Conservation (phyloP, 2,329 filamentous ascomycete genomes). For the Stromatinia cepivora region DNA sequence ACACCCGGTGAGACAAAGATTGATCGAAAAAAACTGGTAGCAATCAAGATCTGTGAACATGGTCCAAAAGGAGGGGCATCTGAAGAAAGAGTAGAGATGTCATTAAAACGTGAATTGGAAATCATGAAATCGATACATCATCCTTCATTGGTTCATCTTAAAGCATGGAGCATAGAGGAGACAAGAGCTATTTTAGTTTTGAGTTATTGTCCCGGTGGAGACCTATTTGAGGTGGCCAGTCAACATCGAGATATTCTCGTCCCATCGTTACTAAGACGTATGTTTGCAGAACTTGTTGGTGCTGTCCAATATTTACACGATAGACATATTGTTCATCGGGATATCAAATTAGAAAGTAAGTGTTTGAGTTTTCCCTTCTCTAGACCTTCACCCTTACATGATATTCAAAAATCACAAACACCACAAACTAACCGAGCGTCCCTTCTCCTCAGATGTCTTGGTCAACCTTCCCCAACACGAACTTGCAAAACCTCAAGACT, state of each 20-base stretch:
- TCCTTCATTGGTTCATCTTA: constrained; percentile 85
- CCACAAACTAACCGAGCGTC: neutral
- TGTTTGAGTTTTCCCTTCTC: constrained; percentile 36
- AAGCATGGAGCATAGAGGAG: constrained; percentile 85
- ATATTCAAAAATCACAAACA: neutral
- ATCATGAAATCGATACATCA: constrained; percentile 88
- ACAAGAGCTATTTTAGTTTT: constrained; percentile 81
- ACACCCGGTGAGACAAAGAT: constrained; percentile 45
- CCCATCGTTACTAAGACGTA: constrained; percentile 71
- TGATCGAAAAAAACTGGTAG: constrained; percentile 79
- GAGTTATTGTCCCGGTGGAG: constrained; percentile 89
- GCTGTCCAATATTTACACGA: constrained; percentile 85
- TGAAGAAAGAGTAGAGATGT: constrained; percentile 89
- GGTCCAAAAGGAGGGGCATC: constrained; percentile 91
- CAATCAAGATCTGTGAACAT: constrained; percentile 93
- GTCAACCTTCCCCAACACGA: constrained; percentile 75
- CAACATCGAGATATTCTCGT: constrained; percentile 67
- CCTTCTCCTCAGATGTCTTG: constrained; percentile 67
- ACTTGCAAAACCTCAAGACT: constrained; percentile 66
- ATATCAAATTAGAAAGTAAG: constrained; percentile 97
- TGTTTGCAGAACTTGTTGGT: constrained; percentile 85
- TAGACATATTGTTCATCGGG: constrained; percentile 86
- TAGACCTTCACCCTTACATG: neutral
- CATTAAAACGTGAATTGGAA: constrained; percentile 89
- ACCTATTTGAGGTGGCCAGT: constrained; percentile 90